Conservation (phyloP, 169 alveolate genomes). For the Amoebophrya sp. region DNA sequence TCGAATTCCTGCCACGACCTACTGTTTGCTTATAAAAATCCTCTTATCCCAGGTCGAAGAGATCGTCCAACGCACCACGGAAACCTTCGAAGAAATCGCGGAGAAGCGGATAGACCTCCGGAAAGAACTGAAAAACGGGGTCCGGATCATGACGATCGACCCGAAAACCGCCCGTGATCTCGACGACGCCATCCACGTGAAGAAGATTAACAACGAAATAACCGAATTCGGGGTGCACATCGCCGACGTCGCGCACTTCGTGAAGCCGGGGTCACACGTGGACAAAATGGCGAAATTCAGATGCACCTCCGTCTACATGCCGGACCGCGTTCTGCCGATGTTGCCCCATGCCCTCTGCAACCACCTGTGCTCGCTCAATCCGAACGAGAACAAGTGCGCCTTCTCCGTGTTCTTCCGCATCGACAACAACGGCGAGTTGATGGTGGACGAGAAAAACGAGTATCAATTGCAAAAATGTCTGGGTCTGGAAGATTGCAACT, state of each 20-base stretch:
- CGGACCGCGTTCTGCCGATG: conserved; percentile 44
- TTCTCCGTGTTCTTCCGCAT: conserved; percentile 45
- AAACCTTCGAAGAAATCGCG: not conserved
- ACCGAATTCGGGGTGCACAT: conserved; percentile 42
- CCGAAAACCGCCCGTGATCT: conserved; percentile 59
- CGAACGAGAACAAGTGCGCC: conserved; percentile 44
- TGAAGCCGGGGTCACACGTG: conserved; percentile 27
- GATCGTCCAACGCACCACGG: not conserved
- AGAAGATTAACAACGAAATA: not conserved
- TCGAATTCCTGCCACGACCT: too few species aligned
- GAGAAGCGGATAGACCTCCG: conserved; percentile 20
- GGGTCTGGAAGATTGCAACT: too few species aligned
- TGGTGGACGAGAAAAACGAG: not conserved
- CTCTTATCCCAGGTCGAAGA: not conserved
- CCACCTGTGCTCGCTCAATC: conserved; percentile 43
- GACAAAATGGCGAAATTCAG: conserved; percentile 6
- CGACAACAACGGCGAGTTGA: not conserved
- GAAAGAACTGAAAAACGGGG: conserved; percentile 26
- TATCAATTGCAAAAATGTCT: too few species aligned
- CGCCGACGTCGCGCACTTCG: conserved; percentile 45
- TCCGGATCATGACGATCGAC: conserved; percentile 55
- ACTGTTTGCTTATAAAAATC: too few species aligned
- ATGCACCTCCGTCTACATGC: conserved; percentile 40
- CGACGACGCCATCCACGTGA: conserved; percentile 57
- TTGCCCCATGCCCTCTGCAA: conserved; percentile 46